Percentiles rank a stretch among this genome's conserved stretches.
Evolutionary conservation across 1,284 basidiomycete species (phyloP).

Genomic region (Moesziomyces globuligerus): DNA sequence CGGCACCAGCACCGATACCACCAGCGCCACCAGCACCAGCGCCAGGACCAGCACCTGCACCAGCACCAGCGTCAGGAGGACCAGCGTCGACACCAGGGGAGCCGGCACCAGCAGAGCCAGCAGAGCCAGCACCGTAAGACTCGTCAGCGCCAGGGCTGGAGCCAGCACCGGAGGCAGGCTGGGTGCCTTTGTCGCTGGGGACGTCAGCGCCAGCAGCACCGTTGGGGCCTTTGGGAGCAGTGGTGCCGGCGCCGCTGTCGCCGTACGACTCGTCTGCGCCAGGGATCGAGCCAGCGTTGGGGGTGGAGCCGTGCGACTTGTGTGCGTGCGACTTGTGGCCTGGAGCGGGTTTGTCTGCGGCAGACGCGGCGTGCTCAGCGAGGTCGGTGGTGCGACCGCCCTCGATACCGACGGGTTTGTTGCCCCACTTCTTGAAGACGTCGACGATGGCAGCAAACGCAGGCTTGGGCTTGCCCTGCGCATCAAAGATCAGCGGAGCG

Average conservation of each 20-base stretch:
- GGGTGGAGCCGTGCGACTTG: constrained; percentile 1
- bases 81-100: neutral
- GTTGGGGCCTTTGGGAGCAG: too few relatives aligned
- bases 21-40: neutral
- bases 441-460: constrained; percentile 43
- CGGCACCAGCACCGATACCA: constrained; percentile 6
- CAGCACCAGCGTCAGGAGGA: constrained; percentile 2
- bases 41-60: constrained; percentile 4
- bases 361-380: too few relatives aligned
- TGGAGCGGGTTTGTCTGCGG: too few relatives aligned
- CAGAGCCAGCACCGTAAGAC: constrained; percentile 1
- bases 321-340: too few relatives aligned
- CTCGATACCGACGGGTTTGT: constrained; percentile 38
- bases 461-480: constrained; percentile 35
- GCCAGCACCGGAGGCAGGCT: constrained; percentile 3
- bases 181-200: constrained; percentile 5
- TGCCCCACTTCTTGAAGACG: constrained; percentile 49
- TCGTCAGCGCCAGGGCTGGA: constrained; percentile 2
- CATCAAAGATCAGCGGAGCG: constrained; percentile 36
- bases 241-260: neutral
- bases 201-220: constrained; percentile 6
- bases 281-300: neutral
- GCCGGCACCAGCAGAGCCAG: neutral
- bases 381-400: constrained; percentile 18
- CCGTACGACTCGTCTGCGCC: neutral